Conservation (phyloP, 352 stramenopile genomes). For the Phytophthora cryptogea region DNA sequence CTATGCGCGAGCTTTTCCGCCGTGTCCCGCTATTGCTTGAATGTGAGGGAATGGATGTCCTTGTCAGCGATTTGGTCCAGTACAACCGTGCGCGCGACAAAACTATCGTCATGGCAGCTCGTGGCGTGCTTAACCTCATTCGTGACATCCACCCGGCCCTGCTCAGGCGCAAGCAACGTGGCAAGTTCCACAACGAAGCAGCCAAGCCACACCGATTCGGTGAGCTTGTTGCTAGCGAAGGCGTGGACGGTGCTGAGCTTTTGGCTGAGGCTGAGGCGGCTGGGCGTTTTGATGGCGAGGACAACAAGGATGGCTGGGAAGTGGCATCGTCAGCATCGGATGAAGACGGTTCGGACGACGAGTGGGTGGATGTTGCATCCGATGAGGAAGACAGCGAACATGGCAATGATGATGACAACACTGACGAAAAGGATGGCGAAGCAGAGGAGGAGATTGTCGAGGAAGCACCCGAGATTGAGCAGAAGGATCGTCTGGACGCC, state of each 20-base stretch:
- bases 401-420: slow-evolving; percentile 57
- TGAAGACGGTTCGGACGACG: slow-evolving; percentile 63
- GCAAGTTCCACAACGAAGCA: slow-evolving; percentile 88
- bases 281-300: slow-evolving; percentile 79
- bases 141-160: slow-evolving; percentile 95
- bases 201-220: slow-evolving; percentile 91
- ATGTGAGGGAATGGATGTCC: slow-evolving; percentile 91
- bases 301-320: slow-evolving; percentile 86
- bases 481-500: slow-evolving; percentile 86
- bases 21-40: slow-evolving; percentile 94
- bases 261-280: slow-evolving; percentile 82
- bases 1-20: slow-evolving; percentile 94
- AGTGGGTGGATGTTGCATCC: slow-evolving; percentile 79
- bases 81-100: slow-evolving; percentile 97
- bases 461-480: slow-evolving; percentile 36
- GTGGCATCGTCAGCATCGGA: slow-evolving; percentile 71
- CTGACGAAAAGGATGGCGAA: slow-evolving; percentile 41
- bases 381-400: slow-evolving; percentile 56
- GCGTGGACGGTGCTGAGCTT: slow-evolving; percentile 96
- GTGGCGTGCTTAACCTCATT: slow-evolving; percentile 96
- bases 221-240: slow-evolving; percentile 89
- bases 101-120: slow-evolving; percentile 96
- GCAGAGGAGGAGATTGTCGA: slow-evolving; percentile 57
- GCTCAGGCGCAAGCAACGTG: slow-evolving; percentile 97
- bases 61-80: slow-evolving; percentile 94